Evolutionary conservation across 2,329 filamentous ascomycete genomes (phyloP), one percentile per base, ranked within the genome.

Genomic region (Cercospora sojina): DNA sequence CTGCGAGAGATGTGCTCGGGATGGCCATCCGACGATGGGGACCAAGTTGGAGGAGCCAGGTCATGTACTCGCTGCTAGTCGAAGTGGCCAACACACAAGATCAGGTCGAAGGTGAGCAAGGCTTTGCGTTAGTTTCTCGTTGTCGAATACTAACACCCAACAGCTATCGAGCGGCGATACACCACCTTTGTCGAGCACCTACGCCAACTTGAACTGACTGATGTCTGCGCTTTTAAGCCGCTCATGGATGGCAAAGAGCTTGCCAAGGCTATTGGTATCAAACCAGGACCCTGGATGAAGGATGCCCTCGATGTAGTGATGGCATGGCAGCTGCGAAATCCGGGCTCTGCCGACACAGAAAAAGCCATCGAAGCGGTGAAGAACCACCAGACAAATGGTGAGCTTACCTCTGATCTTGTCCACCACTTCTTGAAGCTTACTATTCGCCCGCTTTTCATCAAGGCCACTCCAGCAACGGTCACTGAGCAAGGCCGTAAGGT

Each of bases 281-380:
- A 87, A 69, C 89, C 91, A 0, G 92, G 92, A 0, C 88, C 83
- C n/a, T 98, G 94, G 94, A 90, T 96, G 85, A 87, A 87, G 62
- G 84, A 85, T 55, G 93, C 93, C 3, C 80, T 97, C 56, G 90
- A 96, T 32, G 82, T 93, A 3, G 91, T 92, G 67, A 86, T 96
- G 78, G 88, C 88, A 67, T 98, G 93, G 93, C 95, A 98, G 79
- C 84, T 98, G 61, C 86, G 91, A 41, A 88, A 98, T 75, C 92
- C 93, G 0, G 83, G 83, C 3, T 82, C 81, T 65, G 86, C 84
- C 3, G 89, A 93, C 68, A 79, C 83, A 31, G 73, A 74, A 32
- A 76, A 77, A 64, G 82, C 81, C 13, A 80, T 84, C 59, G 79
- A 81, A 71, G 80, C 80, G 67, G 81, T 84, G 51, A 79, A 78